These are phyloP conservation scores for Coprinellus micaceus DNA, from an alignment of 768 basidiomycete genomes.

Conservation along the genomic window DNA sequence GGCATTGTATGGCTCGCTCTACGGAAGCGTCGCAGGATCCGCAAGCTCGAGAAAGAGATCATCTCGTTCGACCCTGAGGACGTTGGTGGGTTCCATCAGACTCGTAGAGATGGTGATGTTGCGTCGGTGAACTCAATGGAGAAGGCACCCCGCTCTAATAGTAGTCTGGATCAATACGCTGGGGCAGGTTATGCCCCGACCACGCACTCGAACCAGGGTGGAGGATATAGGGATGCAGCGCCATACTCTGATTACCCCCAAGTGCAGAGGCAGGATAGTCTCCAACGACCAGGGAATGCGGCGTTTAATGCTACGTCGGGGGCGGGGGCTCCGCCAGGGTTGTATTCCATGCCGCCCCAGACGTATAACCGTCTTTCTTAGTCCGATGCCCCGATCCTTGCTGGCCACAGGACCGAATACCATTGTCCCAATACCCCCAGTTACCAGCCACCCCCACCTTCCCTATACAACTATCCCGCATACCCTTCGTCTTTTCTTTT, in stretches of 20 bases:
- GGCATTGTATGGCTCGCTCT: slow-evolving; percentile 41
- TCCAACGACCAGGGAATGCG: slow-evolving; percentile 1
- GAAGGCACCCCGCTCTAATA: slow-evolving; percentile 2
- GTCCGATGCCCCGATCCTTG: background rate
- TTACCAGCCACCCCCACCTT: too few relatives aligned
- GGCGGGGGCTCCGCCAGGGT: background rate
- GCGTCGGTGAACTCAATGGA: slow-evolving; percentile 1
- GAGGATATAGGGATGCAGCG: background rate
- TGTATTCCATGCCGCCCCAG: background rate
- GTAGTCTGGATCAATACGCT: slow-evolving; percentile 1
- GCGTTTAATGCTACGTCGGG: background rate
- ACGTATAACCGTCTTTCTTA: background rate
- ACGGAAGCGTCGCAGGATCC: slow-evolving; percentile 37
- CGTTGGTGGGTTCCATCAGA: background rate
- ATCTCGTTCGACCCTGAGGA: slow-evolving; percentile 47
- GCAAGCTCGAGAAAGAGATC: slow-evolving; percentile 40
- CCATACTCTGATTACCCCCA: background rate
- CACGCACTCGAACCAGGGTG: background rate
- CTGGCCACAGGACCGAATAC: background rate
- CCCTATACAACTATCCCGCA: too few relatives aligned
- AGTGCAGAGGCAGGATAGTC: background rate
- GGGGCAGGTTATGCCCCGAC: background rate
- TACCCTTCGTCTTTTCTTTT: too few relatives aligned
- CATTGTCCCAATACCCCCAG: background rate
- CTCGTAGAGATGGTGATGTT: background rate